Base-by-base conservation (phyloP, 1,284 basidiomycete species). In the Cutaneotrichosporon sp. region DNA sequence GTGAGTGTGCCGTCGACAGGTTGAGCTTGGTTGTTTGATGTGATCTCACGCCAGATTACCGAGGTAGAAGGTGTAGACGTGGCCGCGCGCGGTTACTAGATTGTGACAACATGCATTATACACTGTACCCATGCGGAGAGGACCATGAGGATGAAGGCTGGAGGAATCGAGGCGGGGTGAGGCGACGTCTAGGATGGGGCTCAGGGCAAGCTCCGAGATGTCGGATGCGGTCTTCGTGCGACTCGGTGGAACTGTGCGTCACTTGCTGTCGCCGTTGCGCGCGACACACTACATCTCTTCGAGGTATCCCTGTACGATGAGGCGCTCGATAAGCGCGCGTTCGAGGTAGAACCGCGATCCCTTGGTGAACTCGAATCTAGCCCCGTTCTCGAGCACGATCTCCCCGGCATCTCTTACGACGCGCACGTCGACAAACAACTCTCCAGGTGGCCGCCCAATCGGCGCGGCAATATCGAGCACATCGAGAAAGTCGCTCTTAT, bases 241-340 rank as follows among this genome's bases (percentile, higher is more conserved):
- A 26, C 26, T 26, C 26, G 34, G 34, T 36, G 34, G 34, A 36
- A 5, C 8, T 13, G 34, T 5, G 34, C 34, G 34, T 8, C 34
- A 21, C 22, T 26, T 9, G 21, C 47, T 9, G 47, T 21, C 22
- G 7, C 47, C 7, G 7, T 3, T 21, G 14, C 22, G 16, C 9
- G 42, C 42, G 38, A 46, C 42, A 9, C 42, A 18, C 59, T 73
- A 81, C 1, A 83, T 80, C 65, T 83, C 81, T 80, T 95, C 90
- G 67, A 98, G 81, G 79, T 90, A 96, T 4, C 93, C 94, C 74
- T 94, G 90, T 1, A 95, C 87, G 71, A 97, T 90, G 69, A 97
- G 84, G 76, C 92, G 88, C 78, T 97, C 95, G 65, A 97, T 88
- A 78, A 96, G 91, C 11, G 89, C 86, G 69, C 91, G 83, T 55